Evolutionary conservation across 805 yeast genomes (phyloP).

Genomic region (Starmerella davenportii): DNA sequence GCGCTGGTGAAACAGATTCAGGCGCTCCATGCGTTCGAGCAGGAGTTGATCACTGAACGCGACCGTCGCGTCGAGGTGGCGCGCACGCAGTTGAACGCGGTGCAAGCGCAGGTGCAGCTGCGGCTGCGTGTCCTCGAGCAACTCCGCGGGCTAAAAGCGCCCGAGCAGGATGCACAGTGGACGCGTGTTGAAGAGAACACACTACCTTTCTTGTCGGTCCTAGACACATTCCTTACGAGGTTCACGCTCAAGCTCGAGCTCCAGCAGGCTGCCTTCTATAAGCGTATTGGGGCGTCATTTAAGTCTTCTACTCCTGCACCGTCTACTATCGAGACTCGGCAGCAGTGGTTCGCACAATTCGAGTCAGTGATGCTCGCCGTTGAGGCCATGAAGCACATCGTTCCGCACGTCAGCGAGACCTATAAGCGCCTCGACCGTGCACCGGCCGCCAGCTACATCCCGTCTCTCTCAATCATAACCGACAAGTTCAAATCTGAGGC

Average conservation of each 20-base stretch:
- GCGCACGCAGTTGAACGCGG: constrained; percentile 9
- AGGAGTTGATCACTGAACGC: constrained; percentile 1
- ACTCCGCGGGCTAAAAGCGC: constrained; percentile 6
- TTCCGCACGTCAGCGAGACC: constrained; percentile 4
- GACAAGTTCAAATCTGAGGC: not conserved
- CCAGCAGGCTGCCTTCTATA: constrained; percentile 10
- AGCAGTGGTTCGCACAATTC: constrained; percentile 10
- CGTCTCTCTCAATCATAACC: not conserved
- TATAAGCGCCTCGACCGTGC: not conserved
- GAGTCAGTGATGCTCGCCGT: constrained; percentile 15
- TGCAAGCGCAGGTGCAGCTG: constrained; percentile 6
- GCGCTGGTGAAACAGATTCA: constrained; percentile 1
- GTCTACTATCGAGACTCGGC: constrained; percentile 6
- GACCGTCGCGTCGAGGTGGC: constrained; percentile 17
- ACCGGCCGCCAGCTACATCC: not conserved
- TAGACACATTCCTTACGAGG: constrained; percentile 12
- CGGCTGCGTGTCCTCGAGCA: constrained; percentile 4
- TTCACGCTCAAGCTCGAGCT: constrained; percentile 11
- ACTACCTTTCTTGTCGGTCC: constrained; percentile 11
- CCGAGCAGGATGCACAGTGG: constrained; percentile 1
- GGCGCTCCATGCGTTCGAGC: constrained; percentile 3
- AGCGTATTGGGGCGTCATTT: constrained; percentile 18
- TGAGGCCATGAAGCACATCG: constrained; percentile 13
- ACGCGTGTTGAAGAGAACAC: constrained; percentile 2
- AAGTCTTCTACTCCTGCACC: constrained; percentile 15